Conservation (phyloP, 2,329 filamentous ascomycete genomes). For the Erysiphe pulchra region DNA sequence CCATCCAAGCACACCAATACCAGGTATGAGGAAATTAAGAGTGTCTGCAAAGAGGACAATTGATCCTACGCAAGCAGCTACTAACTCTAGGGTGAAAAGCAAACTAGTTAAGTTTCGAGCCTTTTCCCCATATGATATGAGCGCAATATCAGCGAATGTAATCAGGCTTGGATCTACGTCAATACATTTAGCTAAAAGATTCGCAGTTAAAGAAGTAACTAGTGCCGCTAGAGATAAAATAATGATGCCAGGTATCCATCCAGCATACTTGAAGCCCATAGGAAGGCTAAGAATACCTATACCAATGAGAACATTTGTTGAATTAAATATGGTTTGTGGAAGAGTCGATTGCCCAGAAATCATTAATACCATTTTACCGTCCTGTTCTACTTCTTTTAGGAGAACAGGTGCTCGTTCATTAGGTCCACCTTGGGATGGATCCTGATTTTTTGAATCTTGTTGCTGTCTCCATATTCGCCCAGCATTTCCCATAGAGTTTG, state of each 20-base stretch:
- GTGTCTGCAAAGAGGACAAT: slow-evolving; percentile 88
- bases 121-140: slow-evolving; percentile 61
- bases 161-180: slow-evolving; percentile 65
- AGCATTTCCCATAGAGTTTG: slow-evolving; percentile 23
- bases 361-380: slow-evolving; percentile 60
- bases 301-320: slow-evolving; percentile 57
- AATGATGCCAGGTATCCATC: slow-evolving; percentile 60
- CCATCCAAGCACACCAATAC: slow-evolving; percentile 44
- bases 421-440: background rate
- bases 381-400: slow-evolving; percentile 74
- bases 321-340: slow-evolving; percentile 90
- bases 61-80: slow-evolving; percentile 72
- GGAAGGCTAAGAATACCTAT: slow-evolving; percentile 76
- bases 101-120: slow-evolving; percentile 64
- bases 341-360: slow-evolving; percentile 87
- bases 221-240: slow-evolving; percentile 50
- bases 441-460: slow-evolving; percentile 11
- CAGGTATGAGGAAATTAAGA: slow-evolving; percentile 51
- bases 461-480: slow-evolving; percentile 26
- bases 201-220: slow-evolving; percentile 67
- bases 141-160: slow-evolving; percentile 85
- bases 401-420: slow-evolving; percentile 44
- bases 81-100: slow-evolving; percentile 65
- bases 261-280: slow-evolving; percentile 64
- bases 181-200: slow-evolving; percentile 65